Conservation (phyloP, 2,329 filamentous ascomycete species). For the Aspergillus chevalieri region DNA sequence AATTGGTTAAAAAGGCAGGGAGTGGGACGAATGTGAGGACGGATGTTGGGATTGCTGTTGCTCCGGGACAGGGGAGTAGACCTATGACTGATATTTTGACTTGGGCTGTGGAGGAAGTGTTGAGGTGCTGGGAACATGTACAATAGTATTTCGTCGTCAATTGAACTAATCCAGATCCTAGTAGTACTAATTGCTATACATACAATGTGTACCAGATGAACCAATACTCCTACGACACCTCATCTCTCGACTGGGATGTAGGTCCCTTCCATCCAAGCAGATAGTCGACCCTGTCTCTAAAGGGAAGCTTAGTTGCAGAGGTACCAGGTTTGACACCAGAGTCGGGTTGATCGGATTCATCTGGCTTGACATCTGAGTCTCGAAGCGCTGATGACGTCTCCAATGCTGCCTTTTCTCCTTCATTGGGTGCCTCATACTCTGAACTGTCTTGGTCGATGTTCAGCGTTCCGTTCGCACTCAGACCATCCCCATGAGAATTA, state of each 20-base stretch:
- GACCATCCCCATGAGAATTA: too few species aligned
- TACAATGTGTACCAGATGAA: background rate
- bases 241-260: constrained; percentile 3
- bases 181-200: background rate
- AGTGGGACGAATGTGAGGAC: constrained; percentile 37
- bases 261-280: constrained; percentile 29
- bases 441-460: too few species aligned
- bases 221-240: background rate
- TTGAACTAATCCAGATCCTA: background rate
- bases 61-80: constrained; percentile 48
- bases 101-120: constrained; percentile 63
- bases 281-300: constrained; percentile 28
- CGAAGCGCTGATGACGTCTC: too few species aligned
- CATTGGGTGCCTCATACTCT: too few species aligned
- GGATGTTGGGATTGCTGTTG: constrained; percentile 40
- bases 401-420: too few species aligned
- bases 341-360: background rate
- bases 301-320: background rate
- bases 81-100: constrained; percentile 58
- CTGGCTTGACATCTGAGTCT: background rate
- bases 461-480: too few species aligned
- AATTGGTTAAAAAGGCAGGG: constrained; percentile 24
- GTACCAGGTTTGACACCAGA: background rate
- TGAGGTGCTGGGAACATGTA: constrained; percentile 30
- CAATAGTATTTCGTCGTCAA: too few species aligned